phyloP scores from a whole-genome alignment of 768 basidiomycete genomes.

The Rossbeevera mucosa region DNA sequence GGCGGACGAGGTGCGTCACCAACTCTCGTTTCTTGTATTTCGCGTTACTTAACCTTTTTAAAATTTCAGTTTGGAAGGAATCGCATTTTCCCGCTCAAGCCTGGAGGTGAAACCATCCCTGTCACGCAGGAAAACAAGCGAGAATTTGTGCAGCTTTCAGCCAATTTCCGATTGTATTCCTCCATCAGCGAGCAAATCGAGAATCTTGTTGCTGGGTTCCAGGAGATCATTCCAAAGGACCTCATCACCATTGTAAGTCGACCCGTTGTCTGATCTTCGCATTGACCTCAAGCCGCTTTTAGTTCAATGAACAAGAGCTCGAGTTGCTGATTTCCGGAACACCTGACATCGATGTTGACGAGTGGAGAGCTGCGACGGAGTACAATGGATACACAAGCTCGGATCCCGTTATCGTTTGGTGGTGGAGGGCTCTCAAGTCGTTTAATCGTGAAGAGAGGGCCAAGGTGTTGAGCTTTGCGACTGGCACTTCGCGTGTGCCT shows the following conservation, averaged over 20 bases:
- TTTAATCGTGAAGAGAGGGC: conserved; percentile 96
- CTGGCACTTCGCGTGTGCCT: conserved; percentile 88
- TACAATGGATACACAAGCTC: conserved; percentile 84
- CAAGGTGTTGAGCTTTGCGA: conserved; percentile 96
- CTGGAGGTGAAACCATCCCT: conserved; percentile 73
- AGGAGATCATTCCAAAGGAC: conserved; percentile 97
- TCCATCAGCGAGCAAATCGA: conserved; percentile 97
- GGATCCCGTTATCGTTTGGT: conserved; percentile 97
- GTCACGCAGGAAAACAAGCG: conserved; percentile 97
- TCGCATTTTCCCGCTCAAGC: conserved; percentile 82
- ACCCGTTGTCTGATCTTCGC: not conserved
- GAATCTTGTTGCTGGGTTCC: conserved; percentile 84
- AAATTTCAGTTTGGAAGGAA: conserved; percentile 79
- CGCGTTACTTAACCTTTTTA: not conserved
- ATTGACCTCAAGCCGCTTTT: conserved; percentile 8
- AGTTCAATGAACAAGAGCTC: conserved; percentile 95
- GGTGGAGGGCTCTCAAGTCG: conserved; percentile 97
- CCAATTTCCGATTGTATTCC: conserved; percentile 87
- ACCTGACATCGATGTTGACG: conserved; percentile 98
- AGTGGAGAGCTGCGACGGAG: conserved; percentile 90
- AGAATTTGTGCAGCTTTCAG: conserved; percentile 94
- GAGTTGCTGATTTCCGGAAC: conserved; percentile 94
- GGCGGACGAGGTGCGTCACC: conserved; percentile 69
- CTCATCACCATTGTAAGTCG: conserved; percentile 81
- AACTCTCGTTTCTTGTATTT: not conserved